Conservation (phyloP, 2,329 filamentous ascomycete genomes). For the Colletotrichum cordylinicola region DNA sequence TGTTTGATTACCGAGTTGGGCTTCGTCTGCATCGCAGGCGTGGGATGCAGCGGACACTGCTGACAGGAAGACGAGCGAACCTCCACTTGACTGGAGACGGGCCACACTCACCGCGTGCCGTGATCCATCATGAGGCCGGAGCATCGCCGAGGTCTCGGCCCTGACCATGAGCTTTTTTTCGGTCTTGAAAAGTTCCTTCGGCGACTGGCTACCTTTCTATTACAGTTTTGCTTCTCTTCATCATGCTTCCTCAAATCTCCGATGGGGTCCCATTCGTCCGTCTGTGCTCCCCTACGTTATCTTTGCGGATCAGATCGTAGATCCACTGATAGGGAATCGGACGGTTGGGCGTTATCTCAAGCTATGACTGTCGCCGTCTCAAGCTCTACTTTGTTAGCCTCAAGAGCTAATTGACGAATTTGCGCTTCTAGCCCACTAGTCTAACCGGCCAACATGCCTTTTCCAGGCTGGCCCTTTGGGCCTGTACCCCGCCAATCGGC, state of each 20-base stretch:
- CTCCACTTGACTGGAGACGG: constrained; percentile 13
- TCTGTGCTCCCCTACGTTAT: constrained; percentile 13
- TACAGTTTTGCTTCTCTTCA: constrained; percentile 2
- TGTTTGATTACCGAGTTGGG: neutral
- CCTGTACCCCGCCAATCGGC: neutral
- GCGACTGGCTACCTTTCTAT: neutral
- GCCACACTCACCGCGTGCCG: constrained; percentile 1
- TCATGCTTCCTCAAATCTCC: constrained; percentile 4
- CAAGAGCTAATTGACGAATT: neutral
- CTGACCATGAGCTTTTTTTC: constrained; percentile 4
- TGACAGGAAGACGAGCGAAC: neutral
- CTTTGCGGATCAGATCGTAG: constrained; percentile 21
- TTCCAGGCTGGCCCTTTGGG: neutral
- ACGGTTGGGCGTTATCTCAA: constrained; percentile 10
- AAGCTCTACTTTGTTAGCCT: neutral
- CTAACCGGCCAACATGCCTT: neutral
- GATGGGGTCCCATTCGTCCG: neutral
- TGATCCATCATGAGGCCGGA: constrained; percentile 17
- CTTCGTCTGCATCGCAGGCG: neutral
- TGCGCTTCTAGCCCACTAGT: neutral
- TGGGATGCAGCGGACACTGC: neutral
- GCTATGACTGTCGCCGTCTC: neutral
- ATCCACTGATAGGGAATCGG: constrained; percentile 20
- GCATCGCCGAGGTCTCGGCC: constrained; percentile 9
- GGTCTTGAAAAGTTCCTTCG: neutral